A percentile compares a stretch with the other conserved stretches of the same genome.
phyloP scores from a whole-genome alignment of 306 rosid species.

The Vigna radiata region DNA sequence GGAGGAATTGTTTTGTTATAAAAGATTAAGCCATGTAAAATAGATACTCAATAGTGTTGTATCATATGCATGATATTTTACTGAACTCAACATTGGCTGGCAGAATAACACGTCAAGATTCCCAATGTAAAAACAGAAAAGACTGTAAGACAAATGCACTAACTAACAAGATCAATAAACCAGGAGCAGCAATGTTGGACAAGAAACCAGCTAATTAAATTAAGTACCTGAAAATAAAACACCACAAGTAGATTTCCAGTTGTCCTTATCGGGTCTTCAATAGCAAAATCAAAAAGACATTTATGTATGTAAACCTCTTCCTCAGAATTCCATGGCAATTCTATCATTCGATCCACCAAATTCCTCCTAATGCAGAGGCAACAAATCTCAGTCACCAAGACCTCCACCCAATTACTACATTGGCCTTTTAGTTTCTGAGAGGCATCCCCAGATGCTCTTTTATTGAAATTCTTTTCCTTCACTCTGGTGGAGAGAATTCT shows the following conservation, averaged over 20 bases:
- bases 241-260: constrained; percentile 92
- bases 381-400: constrained; percentile 91
- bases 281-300: constrained; percentile 81
- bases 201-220: constrained; percentile 20
- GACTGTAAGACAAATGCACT: neutral
- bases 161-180: constrained; percentile 32
- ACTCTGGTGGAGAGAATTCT: constrained; percentile 75
- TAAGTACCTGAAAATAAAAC: constrained; percentile 87
- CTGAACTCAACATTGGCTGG: neutral
- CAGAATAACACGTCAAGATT: constrained; percentile 17
- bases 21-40: neutral
- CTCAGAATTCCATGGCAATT: constrained; percentile 92
- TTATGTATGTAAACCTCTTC: constrained; percentile 92
- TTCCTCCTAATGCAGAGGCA: constrained; percentile 91
- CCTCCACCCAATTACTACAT: constrained; percentile 66
- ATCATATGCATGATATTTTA: neutral
- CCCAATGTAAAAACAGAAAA: constrained; percentile 29
- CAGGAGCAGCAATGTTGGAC: constrained; percentile 33
- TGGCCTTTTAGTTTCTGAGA: constrained; percentile 54
- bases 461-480: constrained; percentile 64
- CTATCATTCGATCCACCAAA: constrained; percentile 88
- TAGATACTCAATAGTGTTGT: neutral
- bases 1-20: constrained; percentile 8
- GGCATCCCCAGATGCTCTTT: constrained; percentile 53
- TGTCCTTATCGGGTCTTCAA: constrained; percentile 67